Percentiles rank a stretch among this genome's conserved stretches.
These are phyloP conservation scores for Xylariaceae sp. DNA, from an alignment of 2,329 filamentous ascomycete genomes.

Conservation along the genomic window DNA sequence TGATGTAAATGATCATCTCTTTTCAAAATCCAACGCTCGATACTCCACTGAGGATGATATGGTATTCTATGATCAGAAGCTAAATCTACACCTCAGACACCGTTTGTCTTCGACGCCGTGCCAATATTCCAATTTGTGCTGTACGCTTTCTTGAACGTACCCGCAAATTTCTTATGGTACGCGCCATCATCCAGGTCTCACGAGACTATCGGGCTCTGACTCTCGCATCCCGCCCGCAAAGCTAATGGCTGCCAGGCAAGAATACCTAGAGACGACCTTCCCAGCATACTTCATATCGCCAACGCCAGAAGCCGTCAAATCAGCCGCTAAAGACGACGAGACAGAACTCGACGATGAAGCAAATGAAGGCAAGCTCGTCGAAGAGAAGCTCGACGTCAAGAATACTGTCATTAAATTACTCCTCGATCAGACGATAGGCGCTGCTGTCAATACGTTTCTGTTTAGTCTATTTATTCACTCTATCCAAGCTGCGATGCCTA, in stretches of 20 bases:
- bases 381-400: conserved; percentile 54
- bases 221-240: neutral
- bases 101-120: conserved; percentile 61
- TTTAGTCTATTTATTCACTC: conserved; percentile 54
- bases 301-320: conserved; percentile 37
- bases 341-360: conserved; percentile 39
- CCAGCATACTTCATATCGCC: conserved; percentile 60
- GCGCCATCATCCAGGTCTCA: neutral
- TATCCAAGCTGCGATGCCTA: conserved; percentile 49
- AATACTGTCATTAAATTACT: conserved; percentile 67
- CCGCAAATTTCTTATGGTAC: conserved; percentile 81
- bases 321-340: conserved; percentile 40
- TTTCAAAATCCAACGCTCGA: neutral
- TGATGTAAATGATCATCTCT: conserved; percentile 44
- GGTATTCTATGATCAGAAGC: neutral
- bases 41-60: neutral
- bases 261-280: conserved; percentile 70
- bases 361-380: conserved; percentile 38
- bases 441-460: conserved; percentile 59
- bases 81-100: conserved; percentile 41
- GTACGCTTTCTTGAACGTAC: conserved; percentile 70
- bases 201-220: neutral
- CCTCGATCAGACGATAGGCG: conserved; percentile 68
- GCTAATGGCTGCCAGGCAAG: conserved; percentile 54
- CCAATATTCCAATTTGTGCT: conserved; percentile 75